Conservation (phyloP, 2,329 filamentous ascomycete genomes). For the Penicillium sp. region DNA sequence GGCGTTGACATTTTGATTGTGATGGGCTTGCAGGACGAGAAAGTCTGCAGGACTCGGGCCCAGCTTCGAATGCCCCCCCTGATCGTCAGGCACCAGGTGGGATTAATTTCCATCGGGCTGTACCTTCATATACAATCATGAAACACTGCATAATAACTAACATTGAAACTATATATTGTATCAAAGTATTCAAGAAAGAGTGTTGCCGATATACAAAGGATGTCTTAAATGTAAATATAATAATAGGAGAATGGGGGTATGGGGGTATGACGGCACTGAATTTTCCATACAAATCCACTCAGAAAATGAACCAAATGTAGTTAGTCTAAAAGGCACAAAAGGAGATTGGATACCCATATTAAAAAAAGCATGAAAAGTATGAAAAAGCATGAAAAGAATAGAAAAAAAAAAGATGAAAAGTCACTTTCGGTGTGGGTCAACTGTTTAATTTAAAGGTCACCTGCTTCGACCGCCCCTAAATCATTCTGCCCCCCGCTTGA, state of each 20-base stretch:
- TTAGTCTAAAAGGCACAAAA: not conserved
- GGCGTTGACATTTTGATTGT: not conserved
- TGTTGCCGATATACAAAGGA: not conserved
- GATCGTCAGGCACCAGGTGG: constrained; percentile 16
- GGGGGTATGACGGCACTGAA: not conserved
- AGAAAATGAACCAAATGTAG: not conserved
- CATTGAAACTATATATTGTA: not conserved
- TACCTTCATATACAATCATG: not conserved
- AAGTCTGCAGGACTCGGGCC: not conserved
- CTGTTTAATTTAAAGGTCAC: constrained; percentile 10
- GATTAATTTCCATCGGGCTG: not conserved
- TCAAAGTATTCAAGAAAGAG: not conserved
- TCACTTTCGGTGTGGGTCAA: constrained; percentile 4
- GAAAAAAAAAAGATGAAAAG: not conserved
- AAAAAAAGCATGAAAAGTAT: not conserved
- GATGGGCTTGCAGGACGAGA: not conserved
- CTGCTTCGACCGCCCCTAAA: constrained; percentile 11
- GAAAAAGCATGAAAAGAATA: not conserved
- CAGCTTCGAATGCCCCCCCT: constrained; percentile 1
- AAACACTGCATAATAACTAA: not conserved
- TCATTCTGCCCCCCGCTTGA: constrained; percentile 6
- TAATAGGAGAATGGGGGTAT: not conserved
- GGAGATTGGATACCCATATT: not conserved
- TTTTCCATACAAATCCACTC: not conserved
- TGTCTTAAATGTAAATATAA: not conserved